Conservation (phyloP, 2,329 filamentous ascomycete genomes). For the Aureobasidium sp. region DNA sequence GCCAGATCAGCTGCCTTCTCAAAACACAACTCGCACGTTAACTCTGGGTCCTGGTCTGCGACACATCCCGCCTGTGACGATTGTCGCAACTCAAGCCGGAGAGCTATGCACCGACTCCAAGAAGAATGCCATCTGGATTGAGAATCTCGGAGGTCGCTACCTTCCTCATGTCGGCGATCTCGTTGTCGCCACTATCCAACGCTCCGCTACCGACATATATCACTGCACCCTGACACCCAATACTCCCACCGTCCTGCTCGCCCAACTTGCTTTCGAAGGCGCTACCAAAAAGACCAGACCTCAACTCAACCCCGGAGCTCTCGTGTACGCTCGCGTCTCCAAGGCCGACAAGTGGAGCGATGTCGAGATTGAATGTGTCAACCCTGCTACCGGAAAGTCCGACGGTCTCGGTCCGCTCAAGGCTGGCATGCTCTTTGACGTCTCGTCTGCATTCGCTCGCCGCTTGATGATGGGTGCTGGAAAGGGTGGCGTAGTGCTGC, state of each 20-base stretch:
- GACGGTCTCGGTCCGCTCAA: constrained; percentile 78
- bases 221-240: constrained; percentile 65
- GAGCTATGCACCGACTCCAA: constrained; percentile 58
- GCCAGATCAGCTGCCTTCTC: constrained; percentile 55
- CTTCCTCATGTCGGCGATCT: constrained; percentile 72
- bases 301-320: constrained; percentile 60
- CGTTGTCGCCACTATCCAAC: constrained; percentile 78
- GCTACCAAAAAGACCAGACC: constrained; percentile 89
- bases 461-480: constrained; percentile 57
- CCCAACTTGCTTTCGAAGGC: constrained; percentile 84
- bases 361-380: constrained; percentile 83
- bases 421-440: constrained; percentile 76
- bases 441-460: constrained; percentile 75
- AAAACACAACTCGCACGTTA: constrained; percentile 58
- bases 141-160: constrained; percentile 64
- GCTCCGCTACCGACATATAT: constrained; percentile 67
- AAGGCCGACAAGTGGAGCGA: constrained; percentile 76
- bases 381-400: constrained; percentile 74
- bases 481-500: constrained; percentile 59
- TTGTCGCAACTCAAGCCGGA: constrained; percentile 60
- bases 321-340: constrained; percentile 82
- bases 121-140: constrained; percentile 74
- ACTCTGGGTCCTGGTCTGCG: constrained; percentile 78
- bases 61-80: constrained; percentile 67
- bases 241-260: constrained; percentile 59